A percentile compares a stretch with the other conserved stretches of the same genome.
Conservation (phyloP, 257 asterid species). For the Datura wrightii region DNA sequence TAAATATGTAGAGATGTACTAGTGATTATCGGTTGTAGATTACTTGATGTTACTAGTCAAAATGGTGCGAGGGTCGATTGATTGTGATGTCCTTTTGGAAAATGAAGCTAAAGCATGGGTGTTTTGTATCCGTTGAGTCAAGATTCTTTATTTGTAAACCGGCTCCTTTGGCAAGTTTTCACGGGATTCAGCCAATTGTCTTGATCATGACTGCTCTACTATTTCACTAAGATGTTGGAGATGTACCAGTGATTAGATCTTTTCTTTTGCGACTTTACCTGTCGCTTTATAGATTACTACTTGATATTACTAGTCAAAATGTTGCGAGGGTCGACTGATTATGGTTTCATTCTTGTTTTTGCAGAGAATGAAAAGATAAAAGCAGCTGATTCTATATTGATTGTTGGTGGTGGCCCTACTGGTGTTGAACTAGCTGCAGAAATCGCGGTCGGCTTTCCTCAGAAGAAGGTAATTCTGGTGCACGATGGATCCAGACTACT, state of each 20-base stretch:
- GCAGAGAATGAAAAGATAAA: constrained; percentile 69
- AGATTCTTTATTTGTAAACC: background rate
- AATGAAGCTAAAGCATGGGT: background rate
- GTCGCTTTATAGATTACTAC: background rate
- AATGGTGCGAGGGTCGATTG: background rate
- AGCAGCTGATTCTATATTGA: constrained; percentile 60
- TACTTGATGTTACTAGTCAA: background rate
- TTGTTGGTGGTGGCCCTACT: constrained; percentile 81
- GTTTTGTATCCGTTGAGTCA: background rate
- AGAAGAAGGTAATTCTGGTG: constrained; percentile 63
- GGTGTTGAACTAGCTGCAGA: constrained; percentile 96
- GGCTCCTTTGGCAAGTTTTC: background rate
- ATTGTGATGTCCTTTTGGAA: too few species aligned
- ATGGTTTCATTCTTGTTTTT: background rate
- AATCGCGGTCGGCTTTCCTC: constrained; percentile 71
- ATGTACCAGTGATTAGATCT: background rate
- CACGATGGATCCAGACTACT: constrained; percentile 73
- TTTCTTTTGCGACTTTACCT: background rate
- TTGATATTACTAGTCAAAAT: background rate
- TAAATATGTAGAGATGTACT: background rate
- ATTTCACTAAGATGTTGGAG: background rate
- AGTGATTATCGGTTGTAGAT: background rate
- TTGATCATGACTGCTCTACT: background rate
- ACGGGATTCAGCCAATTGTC: background rate
- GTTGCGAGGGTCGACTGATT: background rate